Conservation (phyloP, 2,329 filamentous ascomycete species). For the Colletotrichum euphorbiae region DNA sequence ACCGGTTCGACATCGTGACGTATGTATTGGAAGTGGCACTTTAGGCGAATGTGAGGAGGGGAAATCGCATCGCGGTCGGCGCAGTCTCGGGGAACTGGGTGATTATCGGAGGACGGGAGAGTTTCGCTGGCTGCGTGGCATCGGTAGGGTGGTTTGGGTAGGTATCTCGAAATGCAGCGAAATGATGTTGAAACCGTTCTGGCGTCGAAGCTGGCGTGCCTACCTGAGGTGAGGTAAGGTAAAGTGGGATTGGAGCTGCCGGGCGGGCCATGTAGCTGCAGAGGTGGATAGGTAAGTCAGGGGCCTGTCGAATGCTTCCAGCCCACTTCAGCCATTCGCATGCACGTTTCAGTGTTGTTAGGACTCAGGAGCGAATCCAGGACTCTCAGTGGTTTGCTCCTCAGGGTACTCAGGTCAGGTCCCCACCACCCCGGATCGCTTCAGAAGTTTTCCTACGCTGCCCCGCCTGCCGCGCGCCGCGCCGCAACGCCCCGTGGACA, state of each 20-base stretch:
- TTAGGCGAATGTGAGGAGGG: constrained; percentile 22
- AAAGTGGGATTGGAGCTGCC: constrained; percentile 5
- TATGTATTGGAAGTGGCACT: constrained; percentile 23
- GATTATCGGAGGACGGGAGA: not conserved
- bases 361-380: constrained; percentile 26
- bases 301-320: constrained; percentile 13
- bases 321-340: constrained; percentile 30
- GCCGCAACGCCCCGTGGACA: constrained; percentile 30
- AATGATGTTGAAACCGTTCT: constrained; percentile 7
- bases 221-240: not conserved
- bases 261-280: constrained; percentile 9
- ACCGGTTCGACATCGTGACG: constrained; percentile 40
- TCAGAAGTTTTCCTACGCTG: not conserved
- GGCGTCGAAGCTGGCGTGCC: not conserved
- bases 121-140: not conserved
- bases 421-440: constrained; percentile 31
- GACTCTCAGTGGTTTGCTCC: constrained; percentile 26
- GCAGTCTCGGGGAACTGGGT: not conserved
- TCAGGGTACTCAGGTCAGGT: constrained; percentile 7
- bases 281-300: not conserved
- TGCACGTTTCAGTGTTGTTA: constrained; percentile 39
- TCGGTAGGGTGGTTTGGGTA: not conserved
- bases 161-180: constrained; percentile 5
- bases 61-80: constrained; percentile 35
- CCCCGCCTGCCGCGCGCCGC: constrained; percentile 8